Conservation (phyloP, 768 basidiomycete species). For the Lentinula raphanica region DNA sequence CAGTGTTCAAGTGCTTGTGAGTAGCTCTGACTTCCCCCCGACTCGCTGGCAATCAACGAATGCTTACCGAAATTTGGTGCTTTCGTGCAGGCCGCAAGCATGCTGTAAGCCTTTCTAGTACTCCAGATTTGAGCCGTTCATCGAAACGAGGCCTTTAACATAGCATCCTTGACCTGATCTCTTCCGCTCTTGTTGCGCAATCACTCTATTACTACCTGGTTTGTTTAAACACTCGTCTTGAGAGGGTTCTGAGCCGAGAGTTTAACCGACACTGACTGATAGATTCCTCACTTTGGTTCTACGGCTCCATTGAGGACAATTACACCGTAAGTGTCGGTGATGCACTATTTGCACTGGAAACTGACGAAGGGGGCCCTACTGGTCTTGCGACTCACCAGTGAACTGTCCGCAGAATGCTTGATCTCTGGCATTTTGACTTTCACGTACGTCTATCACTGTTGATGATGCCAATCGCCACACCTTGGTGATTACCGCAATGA, state of each 20-base stretch:
- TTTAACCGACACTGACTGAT: neutral
- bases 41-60: neutral
- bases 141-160: neutral
- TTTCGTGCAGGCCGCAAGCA: conserved; percentile 11
- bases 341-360: neutral
- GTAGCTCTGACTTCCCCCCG: neutral
- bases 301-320: conserved; percentile 30
- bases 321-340: conserved; percentile 26
- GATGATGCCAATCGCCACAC: neutral
- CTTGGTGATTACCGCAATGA: no score
- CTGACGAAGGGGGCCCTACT: neutral
- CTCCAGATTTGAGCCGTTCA: neutral
- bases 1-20: conserved; percentile 25
- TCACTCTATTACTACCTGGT: conserved; percentile 43
- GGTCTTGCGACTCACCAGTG: conserved; percentile 21
- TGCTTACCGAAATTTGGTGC: neutral
- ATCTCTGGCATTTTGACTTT: conserved; percentile 37
- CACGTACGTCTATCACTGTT: conserved; percentile 24
- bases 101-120: conserved; percentile 11
- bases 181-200: conserved; percentile 35
- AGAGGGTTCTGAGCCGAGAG: neutral
- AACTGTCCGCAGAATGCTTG: conserved; percentile 37
- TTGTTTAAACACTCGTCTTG: neutral
- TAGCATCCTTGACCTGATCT: conserved; percentile 31
- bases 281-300: conserved; percentile 43